A percentile compares a stretch with the other conserved stretches of the same genome.
Evolutionary conservation across 495 filamentous ascomycete species (phyloP).

Genomic region (Annulohypoxylon nitens): DNA sequence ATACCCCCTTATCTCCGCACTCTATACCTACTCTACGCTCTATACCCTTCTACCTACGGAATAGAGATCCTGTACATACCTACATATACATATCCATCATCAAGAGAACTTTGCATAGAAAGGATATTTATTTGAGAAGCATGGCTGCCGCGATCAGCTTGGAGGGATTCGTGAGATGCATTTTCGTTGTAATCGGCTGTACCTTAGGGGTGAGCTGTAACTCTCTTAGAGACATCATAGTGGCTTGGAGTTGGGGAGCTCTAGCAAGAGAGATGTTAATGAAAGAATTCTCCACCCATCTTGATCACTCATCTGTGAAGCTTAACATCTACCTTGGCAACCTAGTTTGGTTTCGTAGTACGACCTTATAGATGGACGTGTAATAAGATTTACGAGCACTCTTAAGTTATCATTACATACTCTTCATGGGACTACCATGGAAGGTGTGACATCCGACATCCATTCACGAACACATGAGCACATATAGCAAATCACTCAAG

Average conservation of each 20-base stretch:
- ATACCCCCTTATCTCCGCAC: too few species aligned
- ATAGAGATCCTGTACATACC: constrained; percentile 6
- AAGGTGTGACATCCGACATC: too few species aligned
- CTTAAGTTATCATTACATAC: background rate
- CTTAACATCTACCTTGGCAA: too few species aligned
- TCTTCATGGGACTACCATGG: too few species aligned
- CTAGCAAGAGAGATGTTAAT: background rate
- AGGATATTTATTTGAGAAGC: background rate
- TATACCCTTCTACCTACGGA: background rate
- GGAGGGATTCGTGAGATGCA: background rate
- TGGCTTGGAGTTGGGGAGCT: background rate
- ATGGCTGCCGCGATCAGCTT: background rate
- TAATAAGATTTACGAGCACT: background rate
- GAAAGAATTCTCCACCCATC: background rate
- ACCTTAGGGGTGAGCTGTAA: background rate
- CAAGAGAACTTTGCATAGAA: background rate
- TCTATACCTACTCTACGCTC: background rate
- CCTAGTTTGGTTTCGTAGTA: background rate
- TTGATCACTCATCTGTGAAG: background rate
- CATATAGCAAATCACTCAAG: background rate
- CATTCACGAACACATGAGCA: background rate
- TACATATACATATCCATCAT: background rate
- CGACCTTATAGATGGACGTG: background rate
- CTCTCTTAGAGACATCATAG: background rate
- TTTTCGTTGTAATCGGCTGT: background rate